Conservation (phyloP, 2,329 filamentous ascomycete genomes). For the Graphilbum ipis-grandicollis region DNA sequence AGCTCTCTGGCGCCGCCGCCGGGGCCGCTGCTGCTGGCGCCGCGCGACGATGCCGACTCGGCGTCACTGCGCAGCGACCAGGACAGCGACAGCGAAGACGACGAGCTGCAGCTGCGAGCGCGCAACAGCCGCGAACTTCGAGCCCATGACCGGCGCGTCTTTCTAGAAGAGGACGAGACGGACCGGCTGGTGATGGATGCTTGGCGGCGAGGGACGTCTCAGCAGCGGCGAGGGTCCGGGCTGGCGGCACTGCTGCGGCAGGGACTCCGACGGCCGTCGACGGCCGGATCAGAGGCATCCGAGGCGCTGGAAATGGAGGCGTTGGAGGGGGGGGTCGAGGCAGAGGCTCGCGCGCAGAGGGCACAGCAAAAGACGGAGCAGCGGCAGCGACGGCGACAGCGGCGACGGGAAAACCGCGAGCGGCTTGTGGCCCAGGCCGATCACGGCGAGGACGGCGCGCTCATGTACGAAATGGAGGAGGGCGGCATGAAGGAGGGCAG, state of each 20-base stretch:
- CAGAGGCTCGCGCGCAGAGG: not conserved
- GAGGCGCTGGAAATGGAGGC: no score
- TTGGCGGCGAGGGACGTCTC: constrained; percentile 30
- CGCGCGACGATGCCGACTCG: constrained; percentile 50
- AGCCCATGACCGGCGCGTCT: constrained; percentile 49
- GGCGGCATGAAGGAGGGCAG: constrained; percentile 40
- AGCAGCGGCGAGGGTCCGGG: constrained; percentile 21
- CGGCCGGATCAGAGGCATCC: no score
- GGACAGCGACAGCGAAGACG: constrained; percentile 61
- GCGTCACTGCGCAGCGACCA: constrained; percentile 52
- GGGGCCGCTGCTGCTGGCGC: constrained; percentile 31
- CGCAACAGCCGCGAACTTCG: constrained; percentile 54
- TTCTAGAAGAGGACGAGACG: constrained; percentile 61
- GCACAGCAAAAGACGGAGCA: constrained; percentile 21
- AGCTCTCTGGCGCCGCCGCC: not conserved
- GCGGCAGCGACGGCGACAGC: constrained; percentile 27
- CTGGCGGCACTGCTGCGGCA: no score
- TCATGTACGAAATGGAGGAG: constrained; percentile 77
- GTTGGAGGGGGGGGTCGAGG: no score
- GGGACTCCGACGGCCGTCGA: no score
- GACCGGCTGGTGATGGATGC: constrained; percentile 40
- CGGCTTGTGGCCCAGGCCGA: constrained; percentile 33
- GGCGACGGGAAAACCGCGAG: constrained; percentile 35
- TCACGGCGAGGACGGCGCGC: constrained; percentile 50
- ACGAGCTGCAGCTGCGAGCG: constrained; percentile 46